Conservation (phyloP, 2,329 filamentous ascomycete genomes). For the Apiospora koreana region DNA sequence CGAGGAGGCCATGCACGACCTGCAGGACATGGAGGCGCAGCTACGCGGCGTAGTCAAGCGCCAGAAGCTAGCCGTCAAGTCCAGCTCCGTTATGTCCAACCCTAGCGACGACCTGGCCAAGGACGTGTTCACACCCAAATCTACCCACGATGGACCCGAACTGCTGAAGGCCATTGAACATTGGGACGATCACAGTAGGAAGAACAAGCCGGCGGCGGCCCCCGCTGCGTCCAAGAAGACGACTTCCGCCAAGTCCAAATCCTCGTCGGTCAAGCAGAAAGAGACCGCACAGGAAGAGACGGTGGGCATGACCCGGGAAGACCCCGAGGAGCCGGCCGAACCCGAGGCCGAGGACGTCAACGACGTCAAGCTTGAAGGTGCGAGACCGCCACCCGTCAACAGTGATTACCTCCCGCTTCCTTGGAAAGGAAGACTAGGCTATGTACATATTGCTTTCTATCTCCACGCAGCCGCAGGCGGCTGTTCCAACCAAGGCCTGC, state of each 20-base stretch:
- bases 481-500: neutral
- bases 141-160: slow-evolving; percentile 15
- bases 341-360: slow-evolving; percentile 23
- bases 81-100: slow-evolving; percentile 32
- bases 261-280: neutral
- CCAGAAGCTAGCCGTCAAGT: slow-evolving; percentile 49
- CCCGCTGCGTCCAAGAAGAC: neutral
- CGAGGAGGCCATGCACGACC: slow-evolving; percentile 42
- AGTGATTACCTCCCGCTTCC: slow-evolving; percentile 82
- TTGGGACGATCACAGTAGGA: neutral
- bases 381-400: slow-evolving; percentile 75
- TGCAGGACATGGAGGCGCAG: slow-evolving; percentile 51
- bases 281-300: neutral
- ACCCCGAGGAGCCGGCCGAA: slow-evolving; percentile 16
- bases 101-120: slow-evolving; percentile 30
- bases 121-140: slow-evolving; percentile 33
- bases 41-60: slow-evolving; percentile 44
- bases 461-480: neutral
- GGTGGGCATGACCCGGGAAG: slow-evolving; percentile 14
- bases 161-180: neutral
- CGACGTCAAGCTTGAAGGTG: slow-evolving; percentile 31
- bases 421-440: slow-evolving; percentile 87
- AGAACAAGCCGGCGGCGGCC: neutral
- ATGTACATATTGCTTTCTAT: slow-evolving; percentile 52
- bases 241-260: neutral